Evolutionary conservation across 169 alveolate genomes (phyloP), one percentile per base, ranked within the genome.

Genomic region (Eimeria brunetti): DNA sequence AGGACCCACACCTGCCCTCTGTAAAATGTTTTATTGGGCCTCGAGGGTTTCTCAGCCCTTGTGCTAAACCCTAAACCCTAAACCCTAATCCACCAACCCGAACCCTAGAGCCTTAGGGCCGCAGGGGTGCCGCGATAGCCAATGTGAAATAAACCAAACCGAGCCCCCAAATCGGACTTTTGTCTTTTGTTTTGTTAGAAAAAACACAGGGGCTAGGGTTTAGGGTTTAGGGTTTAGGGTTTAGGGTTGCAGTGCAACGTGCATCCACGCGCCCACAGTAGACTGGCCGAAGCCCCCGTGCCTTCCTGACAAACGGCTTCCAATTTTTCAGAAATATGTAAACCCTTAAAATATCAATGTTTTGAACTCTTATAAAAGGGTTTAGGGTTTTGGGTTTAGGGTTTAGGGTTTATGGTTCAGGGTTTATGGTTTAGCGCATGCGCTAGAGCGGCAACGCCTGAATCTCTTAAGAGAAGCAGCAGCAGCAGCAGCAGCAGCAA

Each of bases 181-280:
- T 64, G 27, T 5, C 33, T 22, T 64, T 64, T 64, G 20, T 64
- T 18, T 64, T 22, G 20, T 22, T 64, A 64, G 27, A n/a, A 9
- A 7, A 14, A 14, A 12, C n/a, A 38, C 24, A 76, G 58, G 62
- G 86, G 33, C 38, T 36, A 76, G 86, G 86, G 86, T 76, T 76
- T 76, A 76, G 86, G 86, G 86, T 76, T 76, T 46, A 76, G 86
- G 86, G 60, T 76, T 76, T 76, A 76, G 86, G 86, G 80, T 69
- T 69, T 69, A 30, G 20, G 62, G 86, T 60, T 41, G 60, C 14
- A 18, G 86, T 18, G 41, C 11, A 9, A 27, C 36, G 18, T 22
- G 30, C 83, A n/a, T 41, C 18, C 8, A 46, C 83, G 83, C 53
- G 38, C 38, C 44, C 36, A 64, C 60, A 51, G 60, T 51, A 8